A percentile compares a stretch with the other conserved stretches of the same genome.
Conservation (phyloP, 148 eudicot species). For the Rhododendron ovatum region DNA sequence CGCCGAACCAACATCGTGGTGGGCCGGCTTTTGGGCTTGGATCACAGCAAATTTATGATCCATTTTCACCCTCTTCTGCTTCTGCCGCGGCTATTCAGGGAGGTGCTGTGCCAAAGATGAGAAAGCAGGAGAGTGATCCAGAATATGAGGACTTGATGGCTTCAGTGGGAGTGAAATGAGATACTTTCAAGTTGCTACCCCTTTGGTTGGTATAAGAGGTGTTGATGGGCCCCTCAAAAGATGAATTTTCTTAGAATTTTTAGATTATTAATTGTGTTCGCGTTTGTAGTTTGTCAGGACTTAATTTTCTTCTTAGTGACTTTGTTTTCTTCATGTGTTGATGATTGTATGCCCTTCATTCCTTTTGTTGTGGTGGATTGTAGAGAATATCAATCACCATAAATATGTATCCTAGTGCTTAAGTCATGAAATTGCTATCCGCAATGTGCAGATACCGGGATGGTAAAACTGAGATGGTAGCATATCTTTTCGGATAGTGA, state of each 20-base stretch:
- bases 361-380: neutral
- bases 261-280: neutral
- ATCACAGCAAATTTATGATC: slow-evolving; percentile 73
- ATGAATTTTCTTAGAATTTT: neutral
- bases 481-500: neutral
- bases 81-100: slow-evolving; percentile 41
- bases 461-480: neutral
- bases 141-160: slow-evolving; percentile 94
- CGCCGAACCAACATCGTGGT: slow-evolving; percentile 40
- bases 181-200: slow-evolving; percentile 16
- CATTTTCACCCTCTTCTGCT: slow-evolving; percentile 66
- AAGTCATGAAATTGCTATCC: neutral
- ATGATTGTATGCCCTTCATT: neutral
- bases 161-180: slow-evolving; percentile 71
- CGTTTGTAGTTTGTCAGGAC: neutral
- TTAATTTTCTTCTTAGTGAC: neutral
- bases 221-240: neutral
- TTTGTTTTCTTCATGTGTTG: neutral
- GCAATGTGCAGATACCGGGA: neutral
- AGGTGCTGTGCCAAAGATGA: slow-evolving; percentile 24
- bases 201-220: neutral
- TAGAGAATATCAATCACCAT: neutral
- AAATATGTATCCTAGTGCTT: neutral
- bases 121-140: slow-evolving; percentile 72
- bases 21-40: slow-evolving; percentile 24